A percentile compares a stretch with the other conserved stretches of the same genome.
Conservation (phyloP, 768 basidiomycete genomes). For the Fistulinella prunicolor region DNA sequence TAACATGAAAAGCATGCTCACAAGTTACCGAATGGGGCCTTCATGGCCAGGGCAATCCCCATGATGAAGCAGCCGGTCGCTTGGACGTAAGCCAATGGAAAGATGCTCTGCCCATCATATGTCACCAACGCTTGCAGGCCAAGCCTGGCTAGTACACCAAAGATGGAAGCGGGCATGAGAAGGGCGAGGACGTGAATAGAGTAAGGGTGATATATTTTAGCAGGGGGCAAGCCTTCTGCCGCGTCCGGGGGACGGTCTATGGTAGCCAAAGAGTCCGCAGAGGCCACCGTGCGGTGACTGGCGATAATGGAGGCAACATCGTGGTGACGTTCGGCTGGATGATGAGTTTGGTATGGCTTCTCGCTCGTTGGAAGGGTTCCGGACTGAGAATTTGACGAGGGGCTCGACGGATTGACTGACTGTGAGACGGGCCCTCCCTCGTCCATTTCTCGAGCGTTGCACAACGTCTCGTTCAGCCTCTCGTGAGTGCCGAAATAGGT, state of each 20-base stretch:
- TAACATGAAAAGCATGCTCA: constrained; percentile 39
- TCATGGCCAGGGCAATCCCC: constrained; percentile 74
- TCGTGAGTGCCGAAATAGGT: background rate
- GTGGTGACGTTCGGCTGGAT: constrained; percentile 12
- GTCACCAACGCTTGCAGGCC: constrained; percentile 72
- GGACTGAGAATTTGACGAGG: background rate
- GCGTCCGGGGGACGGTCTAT: constrained; percentile 41
- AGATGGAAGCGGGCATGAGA: constrained; percentile 76
- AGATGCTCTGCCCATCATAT: constrained; percentile 75
- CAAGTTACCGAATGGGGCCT: constrained; percentile 72
- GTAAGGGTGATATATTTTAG: constrained; percentile 48
- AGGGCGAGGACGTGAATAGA: constrained; percentile 65
- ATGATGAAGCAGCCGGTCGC: constrained; percentile 88
- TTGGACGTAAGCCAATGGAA: constrained; percentile 82
- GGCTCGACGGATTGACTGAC: background rate
- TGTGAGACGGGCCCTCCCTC: background rate
- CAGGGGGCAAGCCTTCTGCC: constrained; percentile 29
- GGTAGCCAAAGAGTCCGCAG: constrained; percentile 39
- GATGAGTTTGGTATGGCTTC: background rate
- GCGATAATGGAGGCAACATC: constrained; percentile 36
- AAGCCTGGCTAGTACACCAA: constrained; percentile 81
- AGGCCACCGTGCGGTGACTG: constrained; percentile 30
- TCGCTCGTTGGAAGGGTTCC: background rate
- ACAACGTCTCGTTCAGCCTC: too few relatives aligned
- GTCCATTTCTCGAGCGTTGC: constrained; percentile 9